Evolutionary conservation across 2,329 filamentous ascomycete species (phyloP).

Genomic region (Dothidotthia symphoricarpi): DNA sequence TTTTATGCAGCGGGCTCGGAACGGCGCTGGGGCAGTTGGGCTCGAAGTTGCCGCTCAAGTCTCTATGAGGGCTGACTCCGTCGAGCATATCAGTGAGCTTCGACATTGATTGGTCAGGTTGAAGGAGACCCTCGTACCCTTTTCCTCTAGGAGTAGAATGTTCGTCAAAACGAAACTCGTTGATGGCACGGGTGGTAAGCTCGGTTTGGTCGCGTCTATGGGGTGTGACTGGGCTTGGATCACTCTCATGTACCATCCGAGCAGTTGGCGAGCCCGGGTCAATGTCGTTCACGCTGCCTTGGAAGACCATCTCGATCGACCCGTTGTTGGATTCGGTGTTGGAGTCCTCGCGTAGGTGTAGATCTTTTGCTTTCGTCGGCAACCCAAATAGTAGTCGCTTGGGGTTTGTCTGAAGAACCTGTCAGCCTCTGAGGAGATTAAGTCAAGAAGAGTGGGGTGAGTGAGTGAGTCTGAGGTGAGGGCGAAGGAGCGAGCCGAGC

Average conservation of each 20-base stretch:
- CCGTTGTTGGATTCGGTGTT: slow-evolving; percentile 15
- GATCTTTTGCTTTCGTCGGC: slow-evolving; percentile 8
- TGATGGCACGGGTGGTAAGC: slow-evolving; percentile 17
- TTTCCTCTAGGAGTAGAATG: slow-evolving; percentile 1
- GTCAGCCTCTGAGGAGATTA: slow-evolving; percentile 7
- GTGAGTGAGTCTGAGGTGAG: slow-evolving; percentile 9
- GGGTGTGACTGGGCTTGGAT: slow-evolving; percentile 1
- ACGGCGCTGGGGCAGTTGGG: slow-evolving; percentile 29
- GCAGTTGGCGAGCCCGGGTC: slow-evolving; percentile 15
- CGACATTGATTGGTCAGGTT: slow-evolving; percentile 24
- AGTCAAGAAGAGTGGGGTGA: background rate
- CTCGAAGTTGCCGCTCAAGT: slow-evolving; percentile 19
- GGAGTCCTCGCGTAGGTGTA: slow-evolving; percentile 10
- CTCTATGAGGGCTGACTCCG: slow-evolving; percentile 16
- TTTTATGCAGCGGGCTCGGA: slow-evolving; percentile 31
- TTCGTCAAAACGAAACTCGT: slow-evolving; percentile 19
- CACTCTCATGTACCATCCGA: slow-evolving; percentile 4
- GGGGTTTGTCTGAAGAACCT: slow-evolving; percentile 21
- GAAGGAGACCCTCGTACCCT: slow-evolving; percentile 3
- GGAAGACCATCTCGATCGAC: slow-evolving; percentile 27
- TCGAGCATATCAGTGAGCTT: slow-evolving; percentile 32
- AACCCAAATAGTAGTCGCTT: slow-evolving; percentile 23
- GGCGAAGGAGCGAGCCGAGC: background rate
- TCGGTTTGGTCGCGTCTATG: slow-evolving; percentile 8
- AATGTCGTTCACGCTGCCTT: slow-evolving; percentile 23